Base-by-base conservation (phyloP, 1,284 basidiomycete species). In the Trichosporon ovoides region DNA sequence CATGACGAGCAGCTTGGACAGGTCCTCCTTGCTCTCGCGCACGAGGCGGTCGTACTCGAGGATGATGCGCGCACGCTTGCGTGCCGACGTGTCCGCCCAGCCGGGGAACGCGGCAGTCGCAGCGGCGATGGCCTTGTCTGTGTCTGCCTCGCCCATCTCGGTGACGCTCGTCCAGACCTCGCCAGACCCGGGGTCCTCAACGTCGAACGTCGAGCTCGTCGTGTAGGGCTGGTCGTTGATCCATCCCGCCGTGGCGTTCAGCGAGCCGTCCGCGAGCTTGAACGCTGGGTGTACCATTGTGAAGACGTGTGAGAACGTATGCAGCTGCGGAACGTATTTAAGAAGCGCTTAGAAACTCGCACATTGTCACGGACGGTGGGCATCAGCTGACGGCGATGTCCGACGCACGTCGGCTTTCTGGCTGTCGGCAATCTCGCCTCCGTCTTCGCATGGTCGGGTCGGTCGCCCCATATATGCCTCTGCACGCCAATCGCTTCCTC, bases 11-110 rank as follows among this genome's bases (percentile, higher is more conserved):
- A 66, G 46, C 51, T 58, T 59, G 35, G 65, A 61, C 36, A 66
- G 56, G 55, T 66, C 65, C 24, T 62, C 57, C 65, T 63, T 66
- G 54, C 56, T 49, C 57, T 60, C 56, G 52, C 62, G 62, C 9
- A 64, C 57, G 18, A 61, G 59, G 36, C 52, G 54, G 57, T 64
- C 62, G 52, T 58, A 46, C 53, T 57, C 48, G 33, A 64, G 54
- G 28, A 64, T 61, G 55, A 61, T 57, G 35, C 61, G 57, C n/a
- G 64, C 64, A 35, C 64, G 64, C 36, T 53, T 50, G 22, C 64
- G 61, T 16, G 61, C 61, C 1, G 54, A 40, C 12, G 52, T 53
- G 28, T 55, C 38, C 4, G 53, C 28, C 31, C 48, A 65, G 0
- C 37, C 24, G n/a, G 59, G 59, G 53, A 65, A 65, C 22, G 64